These are phyloP conservation scores for Tricholomella constricta DNA, from an alignment of 768 basidiomycete genomes.

Conservation along the genomic window DNA sequence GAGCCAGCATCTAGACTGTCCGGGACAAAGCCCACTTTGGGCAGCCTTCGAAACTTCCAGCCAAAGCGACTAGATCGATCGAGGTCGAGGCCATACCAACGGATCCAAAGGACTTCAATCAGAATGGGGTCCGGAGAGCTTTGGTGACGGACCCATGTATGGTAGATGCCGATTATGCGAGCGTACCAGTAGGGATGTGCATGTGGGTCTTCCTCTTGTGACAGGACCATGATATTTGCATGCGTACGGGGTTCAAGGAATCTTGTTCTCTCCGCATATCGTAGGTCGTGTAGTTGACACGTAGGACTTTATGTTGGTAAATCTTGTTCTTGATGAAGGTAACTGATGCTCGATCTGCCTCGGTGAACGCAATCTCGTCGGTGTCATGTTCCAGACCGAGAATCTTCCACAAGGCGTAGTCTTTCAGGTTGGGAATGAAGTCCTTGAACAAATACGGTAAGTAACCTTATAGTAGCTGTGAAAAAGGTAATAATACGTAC, in stretches of 20 bases:
- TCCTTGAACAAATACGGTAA: slow-evolving; percentile 7
- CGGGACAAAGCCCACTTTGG: slow-evolving; percentile 24
- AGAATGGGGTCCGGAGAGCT: too few relatives aligned
- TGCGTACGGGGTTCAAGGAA: neutral
- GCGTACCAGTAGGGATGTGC: neutral
- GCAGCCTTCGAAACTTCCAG: slow-evolving; percentile 12
- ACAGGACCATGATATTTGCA: neutral
- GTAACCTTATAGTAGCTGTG: too few relatives aligned
- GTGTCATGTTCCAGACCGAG: too few relatives aligned
- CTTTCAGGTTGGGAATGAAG: neutral
- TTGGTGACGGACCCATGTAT: neutral
- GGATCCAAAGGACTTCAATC: too few relatives aligned
- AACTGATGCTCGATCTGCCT: neutral
- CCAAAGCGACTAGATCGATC: neutral
- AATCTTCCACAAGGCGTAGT: neutral
- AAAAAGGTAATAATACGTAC: too few relatives aligned
- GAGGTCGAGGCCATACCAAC: neutral
- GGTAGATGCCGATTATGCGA: neutral
- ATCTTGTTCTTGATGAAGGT: neutral
- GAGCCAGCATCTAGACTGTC: slow-evolving; percentile 10
- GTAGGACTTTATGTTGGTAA: neutral
- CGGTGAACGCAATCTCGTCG: neutral
- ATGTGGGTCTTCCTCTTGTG: neutral
- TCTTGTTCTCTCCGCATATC: neutral
- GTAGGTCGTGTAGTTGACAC: neutral